These are phyloP conservation scores for Phytophthora cryptogea DNA, from an alignment of 352 stramenopile genomes.

Conservation along the genomic window DNA sequence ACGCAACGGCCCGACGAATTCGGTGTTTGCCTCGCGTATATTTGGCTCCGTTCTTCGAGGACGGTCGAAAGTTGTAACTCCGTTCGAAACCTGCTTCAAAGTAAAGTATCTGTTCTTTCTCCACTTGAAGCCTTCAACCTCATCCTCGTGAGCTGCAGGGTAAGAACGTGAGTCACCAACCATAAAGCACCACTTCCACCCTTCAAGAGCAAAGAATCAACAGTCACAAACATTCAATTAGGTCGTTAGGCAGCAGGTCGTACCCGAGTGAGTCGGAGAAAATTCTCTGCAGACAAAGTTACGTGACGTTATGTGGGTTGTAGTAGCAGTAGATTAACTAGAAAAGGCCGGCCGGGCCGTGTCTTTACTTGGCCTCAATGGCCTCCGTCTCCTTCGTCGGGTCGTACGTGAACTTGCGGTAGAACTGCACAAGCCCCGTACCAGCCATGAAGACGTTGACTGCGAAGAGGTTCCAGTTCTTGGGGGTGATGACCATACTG, in stretches of 20 bases:
- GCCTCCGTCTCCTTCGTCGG: slow-evolving; percentile 10
- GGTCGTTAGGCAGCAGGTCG: slow-evolving; percentile 9
- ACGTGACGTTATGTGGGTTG: background rate
- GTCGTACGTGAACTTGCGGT: slow-evolving; percentile 72
- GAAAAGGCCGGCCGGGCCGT: no score
- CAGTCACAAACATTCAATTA: slow-evolving; percentile 3
- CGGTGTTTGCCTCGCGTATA: background rate
- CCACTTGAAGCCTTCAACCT: background rate
- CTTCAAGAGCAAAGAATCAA: no score
- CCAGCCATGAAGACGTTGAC: slow-evolving; percentile 89
- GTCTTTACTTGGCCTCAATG: background rate
- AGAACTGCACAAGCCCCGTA: slow-evolving; percentile 84
- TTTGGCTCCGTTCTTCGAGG: background rate
- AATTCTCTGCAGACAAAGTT: no score
- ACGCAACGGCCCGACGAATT: background rate
- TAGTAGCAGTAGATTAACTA: slow-evolving; percentile 19
- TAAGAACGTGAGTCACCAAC: no score
- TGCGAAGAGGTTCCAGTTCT: slow-evolving; percentile 91
- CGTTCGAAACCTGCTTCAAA: background rate
- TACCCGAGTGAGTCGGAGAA: background rate
- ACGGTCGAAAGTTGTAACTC: no score
- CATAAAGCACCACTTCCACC: no score
- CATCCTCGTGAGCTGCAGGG: background rate
- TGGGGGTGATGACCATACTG: slow-evolving; percentile 85
- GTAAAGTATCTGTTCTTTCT: background rate